Percentiles rank a stretch among this genome's conserved stretches.
Conservation (phyloP, 179 eudicot genomes). For the Silene coronaria region DNA sequence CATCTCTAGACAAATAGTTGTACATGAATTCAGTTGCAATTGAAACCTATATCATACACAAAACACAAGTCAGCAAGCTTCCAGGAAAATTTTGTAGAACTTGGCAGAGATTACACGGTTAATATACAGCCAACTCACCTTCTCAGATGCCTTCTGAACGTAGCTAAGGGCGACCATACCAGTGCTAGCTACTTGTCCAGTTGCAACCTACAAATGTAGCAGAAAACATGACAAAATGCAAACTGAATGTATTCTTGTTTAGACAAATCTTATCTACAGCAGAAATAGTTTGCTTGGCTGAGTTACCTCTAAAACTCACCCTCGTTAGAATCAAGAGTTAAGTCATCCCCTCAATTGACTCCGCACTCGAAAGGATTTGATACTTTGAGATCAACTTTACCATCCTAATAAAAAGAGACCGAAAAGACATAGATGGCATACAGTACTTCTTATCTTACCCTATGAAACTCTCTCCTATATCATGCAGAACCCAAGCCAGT, state of each 20-base stretch:
- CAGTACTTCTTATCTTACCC: no score
- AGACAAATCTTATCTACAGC: not conserved
- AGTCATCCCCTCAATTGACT: not conserved
- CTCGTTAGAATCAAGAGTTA: not conserved
- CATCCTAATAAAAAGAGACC: no score
- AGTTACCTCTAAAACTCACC: not conserved
- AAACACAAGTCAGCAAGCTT: conserved; percentile 14
- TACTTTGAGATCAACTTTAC: no score
- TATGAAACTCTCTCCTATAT: no score
- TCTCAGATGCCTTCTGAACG: conserved; percentile 91
- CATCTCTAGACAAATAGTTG: conserved; percentile 81
- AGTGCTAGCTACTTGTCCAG: conserved; percentile 89
- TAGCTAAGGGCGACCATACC: conserved; percentile 83
- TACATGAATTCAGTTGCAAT: conserved; percentile 82
- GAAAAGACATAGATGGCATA: no score
- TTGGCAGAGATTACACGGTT: not conserved
- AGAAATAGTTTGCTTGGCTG: not conserved
- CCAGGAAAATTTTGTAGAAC: not conserved
- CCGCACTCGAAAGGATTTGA: not conserved
- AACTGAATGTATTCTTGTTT: not conserved
- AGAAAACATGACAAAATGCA: not conserved
- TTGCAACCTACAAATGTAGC: conserved; percentile 56
- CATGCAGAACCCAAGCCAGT: no score
- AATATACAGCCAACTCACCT: conserved; percentile 35
- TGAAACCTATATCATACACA: conserved; percentile 52